Percentiles rank a stretch among this genome's conserved stretches.
Conservation (phyloP, 139 green algal species). For the Zygnema circumcarinatum region DNA sequence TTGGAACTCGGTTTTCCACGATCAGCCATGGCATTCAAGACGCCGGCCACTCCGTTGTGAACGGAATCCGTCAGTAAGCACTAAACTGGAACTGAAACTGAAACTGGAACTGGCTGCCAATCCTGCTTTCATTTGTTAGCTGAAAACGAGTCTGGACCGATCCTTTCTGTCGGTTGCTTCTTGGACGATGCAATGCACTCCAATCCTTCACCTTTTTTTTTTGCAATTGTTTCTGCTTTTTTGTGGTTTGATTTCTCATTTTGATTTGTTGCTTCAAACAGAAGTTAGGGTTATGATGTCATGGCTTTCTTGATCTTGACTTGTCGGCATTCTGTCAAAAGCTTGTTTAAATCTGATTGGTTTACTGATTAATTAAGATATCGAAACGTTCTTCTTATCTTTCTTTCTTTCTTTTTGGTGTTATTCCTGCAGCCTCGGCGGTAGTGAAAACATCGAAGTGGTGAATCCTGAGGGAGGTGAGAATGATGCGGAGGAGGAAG, state of each 20-base stretch:
- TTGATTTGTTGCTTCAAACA: not conserved
- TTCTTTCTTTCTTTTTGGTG: not conserved
- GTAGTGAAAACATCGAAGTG: slow-evolving; percentile 51
- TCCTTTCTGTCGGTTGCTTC: not conserved
- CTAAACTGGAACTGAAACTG: not conserved
- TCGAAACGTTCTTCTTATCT: not conserved
- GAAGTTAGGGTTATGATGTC: not conserved
- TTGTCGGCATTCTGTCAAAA: not conserved
- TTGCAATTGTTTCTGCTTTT: not conserved
- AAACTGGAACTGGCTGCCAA: not conserved
- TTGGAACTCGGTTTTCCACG: not conserved
- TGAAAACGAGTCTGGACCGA: not conserved
- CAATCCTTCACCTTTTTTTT: not conserved
- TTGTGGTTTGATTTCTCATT: not conserved
- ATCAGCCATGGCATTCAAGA: not conserved
- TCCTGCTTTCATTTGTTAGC: not conserved
- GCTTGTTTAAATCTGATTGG: not conserved
- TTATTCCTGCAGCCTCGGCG: slow-evolving; percentile 19
- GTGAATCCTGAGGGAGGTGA: slow-evolving; percentile 62
- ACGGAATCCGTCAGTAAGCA: not conserved
- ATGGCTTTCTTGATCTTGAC: not conserved
- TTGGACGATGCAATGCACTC: not conserved
- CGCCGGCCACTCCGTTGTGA: not conserved
- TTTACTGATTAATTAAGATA: not conserved
- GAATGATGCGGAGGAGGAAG: slow-evolving; percentile 53